Percentiles rank a stretch among this genome's conserved stretches.
These are phyloP conservation scores for Solanum peruvianum DNA, from an alignment of 257 asterid genomes.

Conservation along the genomic window DNA sequence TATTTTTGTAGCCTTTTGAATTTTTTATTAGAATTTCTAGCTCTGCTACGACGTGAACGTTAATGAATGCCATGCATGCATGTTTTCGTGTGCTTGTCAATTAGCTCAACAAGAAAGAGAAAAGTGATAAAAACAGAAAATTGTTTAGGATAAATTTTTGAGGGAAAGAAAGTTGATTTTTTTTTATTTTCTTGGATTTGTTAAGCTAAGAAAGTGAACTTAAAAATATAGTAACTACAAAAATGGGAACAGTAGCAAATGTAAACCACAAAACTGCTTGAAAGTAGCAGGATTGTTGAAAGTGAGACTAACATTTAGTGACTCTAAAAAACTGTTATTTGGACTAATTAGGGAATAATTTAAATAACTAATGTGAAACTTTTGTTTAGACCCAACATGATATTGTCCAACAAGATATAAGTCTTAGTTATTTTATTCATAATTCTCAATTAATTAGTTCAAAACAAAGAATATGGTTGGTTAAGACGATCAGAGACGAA, in stretches of 20 bases:
- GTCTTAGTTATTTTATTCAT: no score
- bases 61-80: neutral
- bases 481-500: no score
- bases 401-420: no score
- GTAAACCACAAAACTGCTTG: neutral
- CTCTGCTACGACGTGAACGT: neutral
- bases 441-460: no score
- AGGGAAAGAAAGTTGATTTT: neutral
- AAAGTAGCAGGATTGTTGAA: neutral
- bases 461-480: no score
- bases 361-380: neutral
- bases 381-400: no score
- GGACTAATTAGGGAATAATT: neutral
- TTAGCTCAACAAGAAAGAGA: neutral
- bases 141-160: neutral
- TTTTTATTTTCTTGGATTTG: neutral
- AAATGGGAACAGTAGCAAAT: neutral
- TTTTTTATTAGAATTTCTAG: neutral
- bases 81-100: neutral
- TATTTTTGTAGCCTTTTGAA: neutral
- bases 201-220: neutral
- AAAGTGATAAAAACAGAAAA: neutral
- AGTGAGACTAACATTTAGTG: neutral
- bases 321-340: neutral
- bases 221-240: neutral